Evolutionary conservation across 129 eudicot genomes (phyloP), one percentile per base, ranked within the genome.

Genomic region (Chrysanthemum makinoi): DNA sequence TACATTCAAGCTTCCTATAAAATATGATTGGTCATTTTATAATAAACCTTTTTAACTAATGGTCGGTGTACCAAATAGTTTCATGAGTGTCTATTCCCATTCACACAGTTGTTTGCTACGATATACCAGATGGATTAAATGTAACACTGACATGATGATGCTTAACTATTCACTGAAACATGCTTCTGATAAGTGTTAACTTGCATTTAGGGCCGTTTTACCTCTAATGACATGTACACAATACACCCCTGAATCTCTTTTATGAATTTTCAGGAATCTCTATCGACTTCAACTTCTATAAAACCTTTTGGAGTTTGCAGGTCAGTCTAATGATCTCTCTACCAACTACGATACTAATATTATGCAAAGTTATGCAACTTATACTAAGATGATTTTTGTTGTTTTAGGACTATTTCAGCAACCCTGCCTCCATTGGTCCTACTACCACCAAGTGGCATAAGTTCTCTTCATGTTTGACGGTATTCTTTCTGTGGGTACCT

Each of bases 261-360:
- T 61, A 56, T 72, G 26, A 69, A 74, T 58, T 39, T 81, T 74
- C 84, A 91, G 97, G 98, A 48, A 85, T 86, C 80, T 77, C 96
- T 61, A 89, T 94, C 53, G 98, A 94, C 87, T 87, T 94, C 84
- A 94, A 89, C 84, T 94, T 94, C 43, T 94, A 94, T 80, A 94
- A 87, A 79, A 94, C 96, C 73, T 87, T 94, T 83, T 94, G 98
- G 98, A 90, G 96, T 75, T 84, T 94, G 77, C 98, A 94, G 96
- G 98, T 94, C 54, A 62, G 85, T 67, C 11, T 20, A 50, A 24
- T 64, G 19, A 50, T 48, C 18, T 39, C 46, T 39, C 46, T 39
- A 8, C 46, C 10, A 39, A 39, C 46, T 8, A 39, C 2, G 46
- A 39, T 39, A 11, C 20, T 14, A 30, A 47, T 65, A 10, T 44